Percentiles rank a stretch among this genome's conserved stretches.
Conservation (phyloP, 2,329 filamentous ascomycete genomes). For the Cladophialophora exuberans region DNA sequence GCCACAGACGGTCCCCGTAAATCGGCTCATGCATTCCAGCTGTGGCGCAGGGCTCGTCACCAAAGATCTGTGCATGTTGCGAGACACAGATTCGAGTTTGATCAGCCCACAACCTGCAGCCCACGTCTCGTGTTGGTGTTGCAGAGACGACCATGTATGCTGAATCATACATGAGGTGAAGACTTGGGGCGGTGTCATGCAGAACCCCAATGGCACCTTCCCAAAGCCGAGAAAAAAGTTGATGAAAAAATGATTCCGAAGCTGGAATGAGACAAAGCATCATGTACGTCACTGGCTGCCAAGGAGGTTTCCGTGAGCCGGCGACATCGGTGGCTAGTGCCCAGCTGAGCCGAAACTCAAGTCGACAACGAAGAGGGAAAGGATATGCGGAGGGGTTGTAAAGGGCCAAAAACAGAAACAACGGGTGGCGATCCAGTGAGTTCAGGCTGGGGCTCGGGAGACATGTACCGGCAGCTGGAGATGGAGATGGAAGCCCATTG, state of each 20-base stretch:
- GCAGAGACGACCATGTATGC: no score
- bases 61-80: no score
- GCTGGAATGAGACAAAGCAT: conserved; percentile 10
- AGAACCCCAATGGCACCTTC: neutral
- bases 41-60: no score
- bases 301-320: neutral
- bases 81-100: no score
- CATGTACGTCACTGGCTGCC: neutral
- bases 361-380: neutral
- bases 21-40: no score
- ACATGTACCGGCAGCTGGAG: no score
- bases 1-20: no score
- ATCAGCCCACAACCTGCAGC: no score
- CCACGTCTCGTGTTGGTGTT: no score
- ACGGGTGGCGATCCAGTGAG: conserved; percentile 10
- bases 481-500: no score
- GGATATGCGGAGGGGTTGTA: conserved; percentile 8
- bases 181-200: conserved; percentile 1
- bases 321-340: conserved; percentile 2
- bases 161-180: no score
- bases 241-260: neutral
- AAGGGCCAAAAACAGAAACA: conserved; percentile 15
- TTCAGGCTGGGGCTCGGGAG: neutral
- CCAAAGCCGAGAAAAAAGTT: neutral
- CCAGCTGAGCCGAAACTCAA: conserved; percentile 13